phyloP scores from a whole-genome alignment of 306 rosid genomes.

The Dalbergia oliveri region DNA sequence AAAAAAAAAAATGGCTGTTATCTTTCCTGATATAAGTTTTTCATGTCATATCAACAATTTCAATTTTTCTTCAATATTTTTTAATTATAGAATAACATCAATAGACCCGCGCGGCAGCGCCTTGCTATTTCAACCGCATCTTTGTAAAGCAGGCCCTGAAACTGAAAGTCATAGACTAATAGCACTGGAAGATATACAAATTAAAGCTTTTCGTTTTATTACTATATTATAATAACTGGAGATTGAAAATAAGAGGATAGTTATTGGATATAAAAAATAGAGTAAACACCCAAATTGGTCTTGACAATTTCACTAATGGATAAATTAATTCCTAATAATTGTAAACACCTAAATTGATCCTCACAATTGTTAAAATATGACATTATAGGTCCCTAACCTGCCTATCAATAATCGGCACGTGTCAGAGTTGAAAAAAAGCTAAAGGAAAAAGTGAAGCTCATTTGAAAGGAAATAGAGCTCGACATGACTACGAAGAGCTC shows the following conservation, averaged over 20 bases:
- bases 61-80: neutral
- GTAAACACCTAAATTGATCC: no score
- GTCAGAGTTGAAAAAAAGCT: no score
- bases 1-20: neutral
- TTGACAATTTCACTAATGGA: no score
- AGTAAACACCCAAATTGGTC: no score
- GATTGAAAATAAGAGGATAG: conserved; percentile 22
- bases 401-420: no score
- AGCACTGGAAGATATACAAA: conserved; percentile 15
- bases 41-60: conserved; percentile 8
- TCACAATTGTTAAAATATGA: no score
- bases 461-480: no score
- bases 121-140: conserved; percentile 35
- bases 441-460: no score
- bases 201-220: neutral
- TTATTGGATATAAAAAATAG: conserved; percentile 6
- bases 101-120: neutral
- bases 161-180: neutral
- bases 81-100: neutral
- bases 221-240: neutral
- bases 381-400: no score
- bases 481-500: no score
- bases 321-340: no score
- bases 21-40: neutral
- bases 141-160: neutral